A percentile compares a stretch with the other conserved stretches of the same genome.
Evolutionary conservation across 2,329 filamentous ascomycete genomes (phyloP).

Genomic region (Xylaria polymorpha): DNA sequence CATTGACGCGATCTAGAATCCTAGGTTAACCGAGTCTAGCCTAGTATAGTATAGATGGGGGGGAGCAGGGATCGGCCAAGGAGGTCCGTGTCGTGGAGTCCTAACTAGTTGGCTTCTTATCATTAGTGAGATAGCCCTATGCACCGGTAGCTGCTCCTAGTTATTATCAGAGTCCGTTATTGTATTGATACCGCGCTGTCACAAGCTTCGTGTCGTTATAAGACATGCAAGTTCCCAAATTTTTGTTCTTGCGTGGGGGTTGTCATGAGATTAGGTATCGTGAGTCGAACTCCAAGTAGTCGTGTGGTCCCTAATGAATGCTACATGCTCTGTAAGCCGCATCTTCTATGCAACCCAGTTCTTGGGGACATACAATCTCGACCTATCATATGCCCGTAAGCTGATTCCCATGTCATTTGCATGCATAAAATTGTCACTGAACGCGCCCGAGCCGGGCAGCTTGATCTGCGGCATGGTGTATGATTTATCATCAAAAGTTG

Average conservation of each 20-base stretch:
- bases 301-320: not conserved
- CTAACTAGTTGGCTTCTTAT: not conserved
- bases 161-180: not conserved
- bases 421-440: not conserved
- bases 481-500: not conserved
- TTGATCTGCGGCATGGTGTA: not conserved
- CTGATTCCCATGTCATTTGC: not conserved
- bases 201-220: not conserved
- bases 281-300: not conserved
- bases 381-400: not conserved
- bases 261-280: not conserved
- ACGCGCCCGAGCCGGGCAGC: not conserved
- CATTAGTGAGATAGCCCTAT: not conserved
- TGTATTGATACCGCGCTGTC: not conserved
- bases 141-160: not conserved
- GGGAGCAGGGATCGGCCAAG: slow-evolving; percentile 1
- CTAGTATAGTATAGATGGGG: not conserved
- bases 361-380: not conserved
- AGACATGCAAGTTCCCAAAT: not conserved
- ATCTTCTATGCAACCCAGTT: not conserved
- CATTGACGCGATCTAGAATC: not conserved
- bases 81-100: not conserved
- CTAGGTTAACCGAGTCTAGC: not conserved
- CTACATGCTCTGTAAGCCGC: not conserved
- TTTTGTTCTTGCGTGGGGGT: not conserved